These are phyloP conservation scores for Plasmopara viticola DNA, from an alignment of 352 stramenopile genomes.

Conservation along the genomic window DNA sequence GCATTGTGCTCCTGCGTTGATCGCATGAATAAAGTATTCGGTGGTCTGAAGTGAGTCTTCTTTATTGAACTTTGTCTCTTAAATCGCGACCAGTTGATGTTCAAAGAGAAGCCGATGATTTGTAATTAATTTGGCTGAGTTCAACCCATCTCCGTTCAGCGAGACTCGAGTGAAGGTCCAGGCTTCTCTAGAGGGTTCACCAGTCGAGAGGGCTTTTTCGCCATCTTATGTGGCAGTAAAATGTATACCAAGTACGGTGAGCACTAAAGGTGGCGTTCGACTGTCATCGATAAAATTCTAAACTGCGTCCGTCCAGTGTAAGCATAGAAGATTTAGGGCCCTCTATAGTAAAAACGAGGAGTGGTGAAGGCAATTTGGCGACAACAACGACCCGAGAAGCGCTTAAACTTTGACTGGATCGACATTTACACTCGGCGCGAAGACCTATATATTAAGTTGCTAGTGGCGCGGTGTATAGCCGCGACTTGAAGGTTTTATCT, in stretches of 20 bases:
- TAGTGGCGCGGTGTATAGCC: neutral
- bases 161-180: constrained; percentile 10
- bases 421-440: neutral
- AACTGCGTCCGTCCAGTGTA: neutral
- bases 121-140: neutral
- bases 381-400: neutral
- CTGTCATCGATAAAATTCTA: neutral
- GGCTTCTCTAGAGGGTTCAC: constrained; percentile 7
- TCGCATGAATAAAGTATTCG: constrained; percentile 4
- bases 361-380: neutral
- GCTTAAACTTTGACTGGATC: neutral
- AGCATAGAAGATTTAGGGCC: neutral
- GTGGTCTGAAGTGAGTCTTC: constrained; percentile 11
- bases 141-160: constrained; percentile 20
- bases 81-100: constrained; percentile 10
- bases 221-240: neutral
- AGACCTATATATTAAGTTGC: constrained; percentile 1
- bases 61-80: constrained; percentile 21
- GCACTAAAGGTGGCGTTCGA: neutral
- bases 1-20: constrained; percentile 10
- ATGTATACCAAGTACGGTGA: neutral
- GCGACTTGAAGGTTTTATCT: neutral
- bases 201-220: neutral
- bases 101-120: constrained; percentile 13
- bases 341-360: neutral